These are phyloP conservation scores for Debaryomyces fabryi DNA, from an alignment of 1,139 yeast genomes.

Conservation along the genomic window DNA sequence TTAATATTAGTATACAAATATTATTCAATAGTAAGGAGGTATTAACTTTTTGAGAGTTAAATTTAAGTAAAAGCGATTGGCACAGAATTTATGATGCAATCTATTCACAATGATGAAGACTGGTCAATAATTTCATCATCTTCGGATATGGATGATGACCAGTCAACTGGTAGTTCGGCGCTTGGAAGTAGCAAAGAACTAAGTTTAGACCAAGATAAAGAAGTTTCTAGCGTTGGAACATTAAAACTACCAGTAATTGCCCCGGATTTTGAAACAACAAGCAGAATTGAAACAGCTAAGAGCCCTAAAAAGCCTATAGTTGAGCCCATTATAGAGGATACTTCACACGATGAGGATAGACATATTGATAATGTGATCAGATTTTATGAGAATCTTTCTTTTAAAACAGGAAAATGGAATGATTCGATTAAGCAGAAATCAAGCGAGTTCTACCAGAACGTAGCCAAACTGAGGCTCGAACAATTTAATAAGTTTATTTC, in stretches of 20 bases:
- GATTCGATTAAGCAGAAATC: constrained; percentile 30
- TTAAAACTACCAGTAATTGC: constrained; percentile 20
- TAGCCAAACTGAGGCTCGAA: constrained; percentile 22
- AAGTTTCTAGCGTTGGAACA: constrained; percentile 20
- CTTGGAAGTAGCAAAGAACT: not conserved
- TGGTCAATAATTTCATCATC: constrained; percentile 52
- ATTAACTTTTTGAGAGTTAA: constrained; percentile 1
- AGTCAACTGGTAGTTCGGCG: constrained; percentile 27
- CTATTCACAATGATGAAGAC: constrained; percentile 33
- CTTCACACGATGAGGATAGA: not conserved
- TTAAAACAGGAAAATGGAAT: constrained; percentile 18
- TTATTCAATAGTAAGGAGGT: not conserved
- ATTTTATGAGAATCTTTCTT: constrained; percentile 32
- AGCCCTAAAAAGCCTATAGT: not conserved
- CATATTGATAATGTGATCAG: constrained; percentile 18
- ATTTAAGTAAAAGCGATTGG: not conserved
- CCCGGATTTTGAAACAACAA: not conserved
- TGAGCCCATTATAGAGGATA: not conserved
- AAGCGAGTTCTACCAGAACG: constrained; percentile 25
- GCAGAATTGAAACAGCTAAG: not conserved
- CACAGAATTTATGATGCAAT: constrained; percentile 7
- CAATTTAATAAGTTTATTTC: constrained; percentile 20
- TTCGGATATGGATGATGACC: constrained; percentile 45
- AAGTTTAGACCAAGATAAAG: constrained; percentile 7
- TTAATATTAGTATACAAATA: not conserved